Evolutionary conservation across 371 early-diverging fungal species (phyloP).

Genomic region (Rhizomucor miehei): DNA sequence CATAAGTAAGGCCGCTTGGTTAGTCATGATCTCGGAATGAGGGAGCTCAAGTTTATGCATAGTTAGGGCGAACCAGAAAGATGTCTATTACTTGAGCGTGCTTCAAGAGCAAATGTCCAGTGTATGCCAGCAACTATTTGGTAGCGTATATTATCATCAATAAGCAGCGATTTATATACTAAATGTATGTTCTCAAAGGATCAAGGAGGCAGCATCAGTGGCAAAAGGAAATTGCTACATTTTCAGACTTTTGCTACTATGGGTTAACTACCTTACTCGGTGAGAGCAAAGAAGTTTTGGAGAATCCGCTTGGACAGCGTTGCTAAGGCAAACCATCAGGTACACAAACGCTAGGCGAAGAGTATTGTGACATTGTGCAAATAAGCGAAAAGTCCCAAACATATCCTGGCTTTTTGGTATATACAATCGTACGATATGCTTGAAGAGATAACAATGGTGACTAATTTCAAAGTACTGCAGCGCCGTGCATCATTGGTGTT

Average conservation of each 20-base stretch:
- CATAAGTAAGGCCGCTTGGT: slow-evolving; percentile 48
- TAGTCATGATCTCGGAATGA: not conserved
- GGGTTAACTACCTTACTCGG: slow-evolving; percentile 69
- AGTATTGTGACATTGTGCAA: slow-evolving; percentile 88
- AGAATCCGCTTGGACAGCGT: not conserved
- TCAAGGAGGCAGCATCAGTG: slow-evolving; percentile 68
- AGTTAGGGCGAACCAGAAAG: slow-evolving; percentile 89
- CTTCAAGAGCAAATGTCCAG: slow-evolving; percentile 62
- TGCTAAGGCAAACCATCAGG: slow-evolving; percentile 36
- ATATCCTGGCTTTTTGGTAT: slow-evolving; percentile 52
- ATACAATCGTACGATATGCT: not conserved
- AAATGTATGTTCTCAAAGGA: slow-evolving; percentile 34
- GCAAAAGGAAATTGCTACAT: slow-evolving; percentile 61
- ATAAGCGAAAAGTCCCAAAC: slow-evolving; percentile 44
- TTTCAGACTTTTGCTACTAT: slow-evolving; percentile 69
- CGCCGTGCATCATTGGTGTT: slow-evolving; percentile 54
- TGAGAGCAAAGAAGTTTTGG: slow-evolving; percentile 9
- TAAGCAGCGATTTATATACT: not conserved
- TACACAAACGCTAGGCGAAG: slow-evolving; percentile 88
- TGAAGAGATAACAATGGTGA: not conserved
- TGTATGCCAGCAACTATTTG: slow-evolving; percentile 63
- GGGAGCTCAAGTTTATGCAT: slow-evolving; percentile 5
- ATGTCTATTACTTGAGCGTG: slow-evolving; percentile 70
- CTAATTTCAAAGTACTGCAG: slow-evolving; percentile 16
- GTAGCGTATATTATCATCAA: slow-evolving; percentile 21